These are phyloP conservation scores for Hypoxylon cercidicola DNA, from an alignment of 495 filamentous ascomycete species.

Conservation along the genomic window DNA sequence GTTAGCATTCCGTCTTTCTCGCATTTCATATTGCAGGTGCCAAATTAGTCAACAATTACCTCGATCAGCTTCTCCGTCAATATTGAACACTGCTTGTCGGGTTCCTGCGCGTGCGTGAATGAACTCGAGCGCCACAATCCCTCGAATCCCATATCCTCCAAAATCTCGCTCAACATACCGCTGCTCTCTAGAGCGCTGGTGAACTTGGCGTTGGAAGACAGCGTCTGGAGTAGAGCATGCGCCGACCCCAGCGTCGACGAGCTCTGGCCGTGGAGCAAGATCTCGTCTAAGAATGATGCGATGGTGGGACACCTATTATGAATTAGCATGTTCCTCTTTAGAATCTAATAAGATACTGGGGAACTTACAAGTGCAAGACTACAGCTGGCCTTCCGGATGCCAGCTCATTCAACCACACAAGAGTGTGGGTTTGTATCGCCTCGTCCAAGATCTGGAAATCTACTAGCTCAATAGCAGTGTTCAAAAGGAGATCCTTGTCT, in stretches of 20 bases:
- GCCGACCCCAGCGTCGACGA: conserved; percentile 60
- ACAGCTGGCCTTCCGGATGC: conserved; percentile 59
- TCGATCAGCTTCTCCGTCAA: conserved; percentile 69
- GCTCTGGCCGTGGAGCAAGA: conserved; percentile 65
- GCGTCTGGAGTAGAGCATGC: conserved; percentile 60
- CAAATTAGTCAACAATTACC: conserved; percentile 48
- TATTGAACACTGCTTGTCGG: conserved; percentile 60
- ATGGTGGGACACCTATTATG: conserved; percentile 58
- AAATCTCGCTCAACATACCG: conserved; percentile 54
- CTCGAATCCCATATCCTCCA: conserved; percentile 67
- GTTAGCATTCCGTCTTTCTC: conserved; percentile 12
- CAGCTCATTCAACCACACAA: conserved; percentile 63
- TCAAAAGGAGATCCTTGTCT: conserved; percentile 66
- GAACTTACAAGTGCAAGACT: conserved; percentile 59
- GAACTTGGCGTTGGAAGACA: conserved; percentile 60
- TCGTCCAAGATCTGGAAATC: conserved; percentile 68
- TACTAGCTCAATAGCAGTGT: conserved; percentile 64
- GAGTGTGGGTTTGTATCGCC: conserved; percentile 60
- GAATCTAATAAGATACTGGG: background rate
- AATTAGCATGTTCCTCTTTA: conserved; percentile 26
- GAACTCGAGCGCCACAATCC: conserved; percentile 64
- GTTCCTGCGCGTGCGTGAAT: conserved; percentile 56
- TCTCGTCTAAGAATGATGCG: conserved; percentile 62
- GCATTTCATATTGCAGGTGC: background rate
- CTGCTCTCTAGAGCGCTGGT: conserved; percentile 50